Evolutionary conservation across 176 grass and related monocot species (phyloP).

Genomic region (Carex myosuroides): DNA sequence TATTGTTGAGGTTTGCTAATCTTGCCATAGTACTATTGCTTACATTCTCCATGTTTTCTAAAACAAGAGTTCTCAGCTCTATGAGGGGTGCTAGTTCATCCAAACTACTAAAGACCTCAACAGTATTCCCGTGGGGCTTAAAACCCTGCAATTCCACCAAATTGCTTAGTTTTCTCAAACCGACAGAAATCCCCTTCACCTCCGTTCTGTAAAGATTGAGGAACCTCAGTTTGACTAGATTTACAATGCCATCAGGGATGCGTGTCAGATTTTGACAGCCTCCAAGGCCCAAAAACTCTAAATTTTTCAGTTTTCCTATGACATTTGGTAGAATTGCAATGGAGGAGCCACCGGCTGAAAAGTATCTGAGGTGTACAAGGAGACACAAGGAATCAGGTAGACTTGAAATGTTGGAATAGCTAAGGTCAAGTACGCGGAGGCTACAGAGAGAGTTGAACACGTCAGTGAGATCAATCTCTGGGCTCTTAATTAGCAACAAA

Average conservation of each 20-base stretch:
- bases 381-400: conserved; percentile 28
- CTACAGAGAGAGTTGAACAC: conserved; percentile 22
- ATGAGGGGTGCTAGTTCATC: conserved; percentile 32
- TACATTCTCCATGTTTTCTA: conserved; percentile 32
- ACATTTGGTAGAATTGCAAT: conserved; percentile 25
- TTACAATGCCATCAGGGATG: conserved; percentile 30
- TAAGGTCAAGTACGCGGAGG: conserved; percentile 31
- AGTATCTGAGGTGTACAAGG: conserved; percentile 39
- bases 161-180: conserved; percentile 30
- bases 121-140: background rate
- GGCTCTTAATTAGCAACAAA: conserved; percentile 27
- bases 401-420: conserved; percentile 10
- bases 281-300: conserved; percentile 35
- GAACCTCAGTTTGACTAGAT: conserved; percentile 32
- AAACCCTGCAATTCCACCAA: conserved; percentile 37
- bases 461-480: background rate
- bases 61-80: conserved; percentile 15
- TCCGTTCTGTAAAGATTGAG: conserved; percentile 27
- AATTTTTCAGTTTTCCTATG: conserved; percentile 32
- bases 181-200: conserved; percentile 26
- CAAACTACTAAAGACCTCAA: conserved; percentile 20
- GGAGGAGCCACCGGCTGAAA: conserved; percentile 26
- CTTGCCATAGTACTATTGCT: conserved; percentile 9
- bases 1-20: conserved; percentile 28
- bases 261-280: conserved; percentile 20